Conservation (phyloP, 768 basidiomycete genomes). For the Rhizopogon vinicolor region DNA sequence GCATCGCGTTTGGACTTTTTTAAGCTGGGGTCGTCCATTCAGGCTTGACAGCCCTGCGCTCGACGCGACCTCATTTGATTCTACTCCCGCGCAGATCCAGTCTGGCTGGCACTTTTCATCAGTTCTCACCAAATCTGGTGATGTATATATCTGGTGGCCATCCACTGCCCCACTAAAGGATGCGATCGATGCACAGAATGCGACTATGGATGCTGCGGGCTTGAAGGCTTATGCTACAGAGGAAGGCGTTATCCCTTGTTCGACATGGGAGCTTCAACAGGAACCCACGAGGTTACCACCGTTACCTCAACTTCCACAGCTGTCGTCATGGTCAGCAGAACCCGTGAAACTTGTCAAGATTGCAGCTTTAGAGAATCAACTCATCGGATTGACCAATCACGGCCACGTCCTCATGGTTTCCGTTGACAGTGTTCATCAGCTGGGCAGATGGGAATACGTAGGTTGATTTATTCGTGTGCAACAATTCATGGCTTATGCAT, state of each 20-base stretch:
- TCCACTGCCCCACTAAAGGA: slow-evolving; percentile 38
- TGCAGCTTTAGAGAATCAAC: slow-evolving; percentile 66
- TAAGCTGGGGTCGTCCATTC: slow-evolving; percentile 78
- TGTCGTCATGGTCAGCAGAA: slow-evolving; percentile 26
- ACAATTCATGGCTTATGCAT: neutral
- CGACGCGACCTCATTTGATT: slow-evolving; percentile 37
- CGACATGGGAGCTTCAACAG: slow-evolving; percentile 48
- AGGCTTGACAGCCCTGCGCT: slow-evolving; percentile 38
- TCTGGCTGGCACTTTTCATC: slow-evolving; percentile 83
- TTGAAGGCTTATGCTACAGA: slow-evolving; percentile 26
- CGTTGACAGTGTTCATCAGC: slow-evolving; percentile 36
- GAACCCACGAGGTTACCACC: slow-evolving; percentile 57
- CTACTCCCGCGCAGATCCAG: slow-evolving; percentile 58
- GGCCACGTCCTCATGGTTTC: slow-evolving; percentile 72
- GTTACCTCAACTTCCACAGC: slow-evolving; percentile 55
- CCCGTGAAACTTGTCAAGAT: slow-evolving; percentile 65
- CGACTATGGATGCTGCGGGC: slow-evolving; percentile 39
- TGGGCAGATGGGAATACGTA: slow-evolving; percentile 70
- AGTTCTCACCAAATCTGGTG: slow-evolving; percentile 65
- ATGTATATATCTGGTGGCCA: slow-evolving; percentile 77
- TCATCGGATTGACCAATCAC: slow-evolving; percentile 77
- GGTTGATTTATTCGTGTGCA: slow-evolving; percentile 17
- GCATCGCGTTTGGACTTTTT: slow-evolving; percentile 67
- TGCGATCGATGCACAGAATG: slow-evolving; percentile 33
- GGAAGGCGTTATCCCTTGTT: slow-evolving; percentile 52